Evolutionary conservation across 208 protist species (phyloP).

Genomic region (Wallacemonas rigidus): DNA sequence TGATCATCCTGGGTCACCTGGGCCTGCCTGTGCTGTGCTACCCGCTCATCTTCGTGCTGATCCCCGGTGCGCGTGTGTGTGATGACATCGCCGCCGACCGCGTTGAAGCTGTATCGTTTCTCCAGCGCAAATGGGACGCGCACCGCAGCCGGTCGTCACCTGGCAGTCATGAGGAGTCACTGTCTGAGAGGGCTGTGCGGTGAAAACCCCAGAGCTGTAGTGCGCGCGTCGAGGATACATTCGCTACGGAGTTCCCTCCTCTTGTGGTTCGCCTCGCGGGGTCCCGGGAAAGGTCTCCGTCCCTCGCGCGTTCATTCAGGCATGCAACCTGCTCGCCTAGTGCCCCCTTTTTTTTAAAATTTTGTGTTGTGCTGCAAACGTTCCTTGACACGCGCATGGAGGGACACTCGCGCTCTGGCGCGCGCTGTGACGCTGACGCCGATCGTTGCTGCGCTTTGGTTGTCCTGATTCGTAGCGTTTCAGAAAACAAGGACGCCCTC

Average conservation of each 20-base stretch:
- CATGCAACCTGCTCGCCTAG: too few relatives aligned
- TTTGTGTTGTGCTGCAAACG: background rate
- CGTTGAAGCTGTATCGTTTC: slow-evolving; percentile 21
- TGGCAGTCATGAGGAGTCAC: background rate
- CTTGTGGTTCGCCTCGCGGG: too few relatives aligned
- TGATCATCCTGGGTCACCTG: slow-evolving; percentile 67
- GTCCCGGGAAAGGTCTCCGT: too few relatives aligned
- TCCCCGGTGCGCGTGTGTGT: slow-evolving; percentile 51
- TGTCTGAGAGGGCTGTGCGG: background rate
- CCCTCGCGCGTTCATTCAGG: too few relatives aligned
- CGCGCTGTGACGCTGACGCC: background rate
- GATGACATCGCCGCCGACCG: slow-evolving; percentile 38
- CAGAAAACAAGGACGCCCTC: background rate
- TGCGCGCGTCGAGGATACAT: background rate
- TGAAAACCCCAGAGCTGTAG: background rate
- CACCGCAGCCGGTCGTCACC: too few relatives aligned
- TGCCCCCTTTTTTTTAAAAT: slow-evolving; percentile 10
- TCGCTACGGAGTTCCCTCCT: too few relatives aligned
- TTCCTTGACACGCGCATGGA: background rate
- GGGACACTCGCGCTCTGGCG: background rate
- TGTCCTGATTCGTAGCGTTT: too few relatives aligned
- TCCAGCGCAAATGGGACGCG: slow-evolving; percentile 23
- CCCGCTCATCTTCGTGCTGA: slow-evolving; percentile 43
- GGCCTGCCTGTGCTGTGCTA: slow-evolving; percentile 43
- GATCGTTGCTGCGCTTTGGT: too few relatives aligned